phyloP scores from a whole-genome alignment of 1,284 basidiomycete species.

The Tylopilus orsonianus region DNA sequence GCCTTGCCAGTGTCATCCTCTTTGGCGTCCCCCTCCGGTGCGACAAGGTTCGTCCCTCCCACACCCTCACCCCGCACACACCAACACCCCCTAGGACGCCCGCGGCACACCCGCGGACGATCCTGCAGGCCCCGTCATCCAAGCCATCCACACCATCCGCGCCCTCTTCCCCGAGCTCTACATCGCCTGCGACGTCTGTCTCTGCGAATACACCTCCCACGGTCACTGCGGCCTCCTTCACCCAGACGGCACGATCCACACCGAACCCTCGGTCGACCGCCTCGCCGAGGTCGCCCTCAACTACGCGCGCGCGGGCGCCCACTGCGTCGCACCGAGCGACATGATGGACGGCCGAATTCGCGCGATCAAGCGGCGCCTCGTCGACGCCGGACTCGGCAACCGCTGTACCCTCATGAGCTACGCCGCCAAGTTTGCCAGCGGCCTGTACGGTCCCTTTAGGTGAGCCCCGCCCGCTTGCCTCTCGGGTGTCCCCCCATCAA shows the following conservation, averaged over 20 bases:
- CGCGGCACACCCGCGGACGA: constrained; percentile 90
- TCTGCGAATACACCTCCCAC: constrained; percentile 99
- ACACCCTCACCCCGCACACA: neutral
- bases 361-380: constrained; percentile 85
- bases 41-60: constrained; percentile 61
- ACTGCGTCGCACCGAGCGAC: constrained; percentile 98
- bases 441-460: constrained; percentile 98
- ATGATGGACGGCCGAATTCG: constrained; percentile 99
- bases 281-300: constrained; percentile 91
- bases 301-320: constrained; percentile 93
- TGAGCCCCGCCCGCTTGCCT: constrained; percentile 35
- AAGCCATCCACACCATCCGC: constrained; percentile 80
- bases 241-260: constrained; percentile 73
- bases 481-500: neutral
- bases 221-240: constrained; percentile 93
- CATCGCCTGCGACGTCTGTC: constrained; percentile 93
- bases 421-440: constrained; percentile 97
- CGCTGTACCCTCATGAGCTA: constrained; percentile 94
- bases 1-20: constrained; percentile 88
- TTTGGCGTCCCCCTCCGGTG: constrained; percentile 93
- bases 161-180: constrained; percentile 80
- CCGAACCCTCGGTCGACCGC: constrained; percentile 74
- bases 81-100: constrained; percentile 58
- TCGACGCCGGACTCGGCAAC: constrained; percentile 83
- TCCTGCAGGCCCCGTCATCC: constrained; percentile 88